Conservation (phyloP, 2,329 filamentous ascomycete genomes). For the Ophiostoma himal-ulmi region DNA sequence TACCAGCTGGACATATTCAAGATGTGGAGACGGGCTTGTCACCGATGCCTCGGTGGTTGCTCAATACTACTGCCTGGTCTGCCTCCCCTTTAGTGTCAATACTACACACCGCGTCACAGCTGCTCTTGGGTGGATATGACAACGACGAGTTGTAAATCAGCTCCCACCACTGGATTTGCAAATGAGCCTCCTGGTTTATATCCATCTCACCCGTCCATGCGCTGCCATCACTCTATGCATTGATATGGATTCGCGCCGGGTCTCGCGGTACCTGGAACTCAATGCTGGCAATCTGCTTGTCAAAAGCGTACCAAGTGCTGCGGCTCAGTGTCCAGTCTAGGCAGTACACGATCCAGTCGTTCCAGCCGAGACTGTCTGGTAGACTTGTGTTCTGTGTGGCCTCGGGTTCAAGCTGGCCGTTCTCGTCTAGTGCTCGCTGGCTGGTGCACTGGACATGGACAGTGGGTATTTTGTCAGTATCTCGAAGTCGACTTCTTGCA, state of each 20-base stretch:
- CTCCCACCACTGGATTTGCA: slow-evolving; percentile 60
- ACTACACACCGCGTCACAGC: neutral
- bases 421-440: neutral
- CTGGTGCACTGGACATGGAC: neutral
- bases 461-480: neutral
- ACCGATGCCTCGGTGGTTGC: neutral
- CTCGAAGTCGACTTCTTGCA: neutral
- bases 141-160: slow-evolving; percentile 48
- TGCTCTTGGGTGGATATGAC: neutral
- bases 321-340: neutral
- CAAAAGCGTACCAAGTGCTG: neutral
- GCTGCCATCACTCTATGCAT: neutral
- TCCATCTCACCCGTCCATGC: slow-evolving; percentile 56
- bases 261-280: neutral
- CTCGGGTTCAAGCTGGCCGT: neutral
- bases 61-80: neutral
- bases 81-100: neutral
- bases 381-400: neutral
- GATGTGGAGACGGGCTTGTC: neutral
- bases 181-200: slow-evolving; percentile 42
- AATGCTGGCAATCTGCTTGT: neutral
- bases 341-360: neutral
- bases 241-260: neutral
- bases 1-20: neutral
- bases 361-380: neutral